Conservation (phyloP, 768 basidiomycete species). For the Pleurotus citrinopileatus region DNA sequence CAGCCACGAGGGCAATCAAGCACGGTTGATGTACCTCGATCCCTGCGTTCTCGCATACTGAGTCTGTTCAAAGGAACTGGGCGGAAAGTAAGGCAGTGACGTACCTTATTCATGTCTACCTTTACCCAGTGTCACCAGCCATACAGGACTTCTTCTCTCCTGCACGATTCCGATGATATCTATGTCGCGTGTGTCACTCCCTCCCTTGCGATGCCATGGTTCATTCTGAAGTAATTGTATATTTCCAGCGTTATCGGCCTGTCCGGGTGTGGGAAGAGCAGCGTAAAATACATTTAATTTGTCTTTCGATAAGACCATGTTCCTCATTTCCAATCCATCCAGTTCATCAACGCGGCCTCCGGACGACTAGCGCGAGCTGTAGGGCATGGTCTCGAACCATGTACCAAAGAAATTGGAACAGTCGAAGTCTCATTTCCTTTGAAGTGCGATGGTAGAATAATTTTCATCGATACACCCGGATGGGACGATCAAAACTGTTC, state of each 20-base stretch:
- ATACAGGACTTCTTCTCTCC: too few relatives aligned
- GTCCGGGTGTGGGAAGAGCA: slow-evolving; percentile 7
- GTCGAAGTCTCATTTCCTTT: not conserved
- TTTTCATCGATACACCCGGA: slow-evolving; percentile 13
- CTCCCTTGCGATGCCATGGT: not conserved
- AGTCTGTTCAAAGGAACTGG: not conserved
- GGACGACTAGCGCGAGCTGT: not conserved
- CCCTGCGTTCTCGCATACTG: not conserved
- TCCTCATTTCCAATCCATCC: not conserved
- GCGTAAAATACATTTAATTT: not conserved
- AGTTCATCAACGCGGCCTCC: slow-evolving; percentile 3
- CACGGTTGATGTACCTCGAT: not conserved
- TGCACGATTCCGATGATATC: not conserved
- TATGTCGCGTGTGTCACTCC: slow-evolving; percentile 1
- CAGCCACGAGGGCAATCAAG: not conserved
- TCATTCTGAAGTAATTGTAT: not conserved
- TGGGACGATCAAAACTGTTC: slow-evolving; percentile 3
- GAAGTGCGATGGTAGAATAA: not conserved
- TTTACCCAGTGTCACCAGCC: too few relatives aligned
- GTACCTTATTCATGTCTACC: not conserved
- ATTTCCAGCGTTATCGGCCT: not conserved
- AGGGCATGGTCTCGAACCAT: slow-evolving; percentile 1
- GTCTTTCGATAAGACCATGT: not conserved
- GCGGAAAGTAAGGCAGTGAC: not conserved
- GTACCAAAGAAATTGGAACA: not conserved